Conservation (phyloP, 73 alveolate genomes). For the Diophrys sp. region DNA sequence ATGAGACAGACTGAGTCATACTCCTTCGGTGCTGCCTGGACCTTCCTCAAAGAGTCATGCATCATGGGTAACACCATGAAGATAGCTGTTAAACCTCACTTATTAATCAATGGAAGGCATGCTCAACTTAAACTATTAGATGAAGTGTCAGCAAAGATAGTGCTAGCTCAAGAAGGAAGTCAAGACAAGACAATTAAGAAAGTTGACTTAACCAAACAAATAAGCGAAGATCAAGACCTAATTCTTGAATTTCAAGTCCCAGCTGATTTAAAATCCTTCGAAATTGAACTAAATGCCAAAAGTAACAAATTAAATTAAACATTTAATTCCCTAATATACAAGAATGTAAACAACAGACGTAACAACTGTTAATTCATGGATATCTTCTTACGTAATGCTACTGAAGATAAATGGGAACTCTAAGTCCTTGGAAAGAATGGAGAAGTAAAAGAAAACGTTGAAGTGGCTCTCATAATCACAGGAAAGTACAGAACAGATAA, state of each 20-base stretch:
- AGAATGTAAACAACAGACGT: neutral
- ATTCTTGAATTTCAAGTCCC: slow-evolving; percentile 43
- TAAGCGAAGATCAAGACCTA: slow-evolving; percentile 14
- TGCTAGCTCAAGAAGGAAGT: slow-evolving; percentile 15
- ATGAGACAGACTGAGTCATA: neutral
- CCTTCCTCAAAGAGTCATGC: slow-evolving; percentile 21
- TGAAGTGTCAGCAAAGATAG: slow-evolving; percentile 26
- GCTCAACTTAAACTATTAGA: slow-evolving; percentile 31
- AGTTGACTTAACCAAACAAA: slow-evolving; percentile 30
- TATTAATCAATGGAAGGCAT: slow-evolving; percentile 23
- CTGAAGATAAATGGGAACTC: slow-evolving; percentile 6
- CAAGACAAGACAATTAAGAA: slow-evolving; percentile 51
- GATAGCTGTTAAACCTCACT: slow-evolving; percentile 42
- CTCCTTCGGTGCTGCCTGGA: neutral
- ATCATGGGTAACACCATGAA: slow-evolving; percentile 53
- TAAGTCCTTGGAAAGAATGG: slow-evolving; percentile 49
- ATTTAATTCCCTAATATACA: neutral
- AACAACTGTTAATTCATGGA: neutral
- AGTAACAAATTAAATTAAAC: neutral
- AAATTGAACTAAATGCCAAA: slow-evolving; percentile 7
- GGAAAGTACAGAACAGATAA: neutral
- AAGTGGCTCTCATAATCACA: neutral
- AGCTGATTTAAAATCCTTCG: slow-evolving; percentile 8
- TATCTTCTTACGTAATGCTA: neutral
- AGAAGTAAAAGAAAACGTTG: slow-evolving; percentile 26